A percentile compares a stretch with the other conserved stretches of the same genome.
Evolutionary conservation across 306 rosid genomes (phyloP).

Genomic region (Vachellia pachyceras): DNA sequence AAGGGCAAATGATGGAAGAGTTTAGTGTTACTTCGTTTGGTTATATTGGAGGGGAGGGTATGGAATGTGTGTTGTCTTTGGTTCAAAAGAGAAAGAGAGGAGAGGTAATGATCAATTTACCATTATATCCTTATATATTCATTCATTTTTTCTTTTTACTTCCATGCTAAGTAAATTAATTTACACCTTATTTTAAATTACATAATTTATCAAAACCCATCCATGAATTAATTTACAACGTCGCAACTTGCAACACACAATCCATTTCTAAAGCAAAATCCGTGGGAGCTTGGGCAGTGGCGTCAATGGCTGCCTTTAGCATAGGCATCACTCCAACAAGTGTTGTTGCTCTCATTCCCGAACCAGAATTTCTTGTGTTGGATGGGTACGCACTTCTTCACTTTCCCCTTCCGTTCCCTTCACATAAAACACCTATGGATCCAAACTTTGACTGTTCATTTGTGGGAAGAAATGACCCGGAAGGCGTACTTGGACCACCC

Average conservation of each 20-base stretch:
- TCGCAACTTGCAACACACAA: not conserved
- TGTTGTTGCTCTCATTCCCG: conserved; percentile 31
- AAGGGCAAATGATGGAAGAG: too few species aligned
- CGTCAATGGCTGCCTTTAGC: conserved; percentile 71
- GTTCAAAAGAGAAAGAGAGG: too few species aligned
- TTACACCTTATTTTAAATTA: too few species aligned
- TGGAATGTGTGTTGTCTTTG: too few species aligned
- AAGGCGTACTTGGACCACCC: conserved; percentile 73
- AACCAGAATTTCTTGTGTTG: conserved; percentile 55
- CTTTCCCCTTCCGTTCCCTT: not conserved
- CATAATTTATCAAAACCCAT: too few species aligned
- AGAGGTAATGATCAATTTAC: too few species aligned
- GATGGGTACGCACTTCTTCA: conserved; percentile 55
- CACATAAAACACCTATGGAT: not conserved
- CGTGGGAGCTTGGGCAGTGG: not conserved
- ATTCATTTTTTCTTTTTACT: too few species aligned
- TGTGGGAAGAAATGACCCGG: conserved; percentile 73
- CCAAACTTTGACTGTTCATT: not conserved
- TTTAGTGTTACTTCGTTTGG: too few species aligned
- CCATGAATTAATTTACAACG: too few species aligned
- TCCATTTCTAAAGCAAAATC: conserved; percentile 3
- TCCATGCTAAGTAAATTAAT: too few species aligned
- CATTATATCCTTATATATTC: too few species aligned
- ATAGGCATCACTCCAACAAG: conserved; percentile 58
- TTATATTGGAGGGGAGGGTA: too few species aligned